Base-by-base conservation (phyloP, 805 yeast genomes). In the Maudiozyma serrabonitensis region DNA sequence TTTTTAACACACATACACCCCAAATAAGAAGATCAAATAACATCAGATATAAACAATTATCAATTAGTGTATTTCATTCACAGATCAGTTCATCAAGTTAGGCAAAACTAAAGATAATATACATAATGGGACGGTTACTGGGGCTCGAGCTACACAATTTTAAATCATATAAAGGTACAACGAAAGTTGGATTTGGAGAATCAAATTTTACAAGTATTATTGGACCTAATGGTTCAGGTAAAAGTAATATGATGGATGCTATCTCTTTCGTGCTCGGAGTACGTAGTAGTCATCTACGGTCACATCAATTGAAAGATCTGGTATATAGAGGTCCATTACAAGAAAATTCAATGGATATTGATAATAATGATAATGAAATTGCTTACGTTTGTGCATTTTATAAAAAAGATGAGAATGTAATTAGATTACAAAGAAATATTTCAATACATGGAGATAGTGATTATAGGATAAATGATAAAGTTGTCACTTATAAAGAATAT, bases 151-250 rank as follows among this genome's bases (percentile, higher is more conserved):
- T 90, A 34, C 72, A 77, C 67, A 88, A 93, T 67, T 93, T 93
- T 80, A 93, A 93, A 70, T 90, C 97, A 0, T 93, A 93, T 62
- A 74, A 78, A 48, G 97, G 95, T 0, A 75, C 77, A 0, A 75
- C 87, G 16, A 74, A 75, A 5, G 78, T 91, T 21, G 95, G 93
- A 2, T 85, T 93, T 66, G 96, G 96, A 0, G 75, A 82, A 12
- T 78, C 90, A 0, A 74, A 76, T 52, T 93, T 93, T 70, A 87
- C 96, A 1, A 83, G 95, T 43, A 87, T 93, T 53, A 86, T 93
- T 50, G 99, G 99, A 1, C 98, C 98, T n/a, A 93, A 93, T 73
- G 99, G 99, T 34, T 85, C 97, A 0, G 99, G 99, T 7, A 93
- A 93, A 69, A 86, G 96, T 41, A 93, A 93, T 62, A 85, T 93